Conservation (phyloP, 306 rosid genomes). For the Vicia villosa region DNA sequence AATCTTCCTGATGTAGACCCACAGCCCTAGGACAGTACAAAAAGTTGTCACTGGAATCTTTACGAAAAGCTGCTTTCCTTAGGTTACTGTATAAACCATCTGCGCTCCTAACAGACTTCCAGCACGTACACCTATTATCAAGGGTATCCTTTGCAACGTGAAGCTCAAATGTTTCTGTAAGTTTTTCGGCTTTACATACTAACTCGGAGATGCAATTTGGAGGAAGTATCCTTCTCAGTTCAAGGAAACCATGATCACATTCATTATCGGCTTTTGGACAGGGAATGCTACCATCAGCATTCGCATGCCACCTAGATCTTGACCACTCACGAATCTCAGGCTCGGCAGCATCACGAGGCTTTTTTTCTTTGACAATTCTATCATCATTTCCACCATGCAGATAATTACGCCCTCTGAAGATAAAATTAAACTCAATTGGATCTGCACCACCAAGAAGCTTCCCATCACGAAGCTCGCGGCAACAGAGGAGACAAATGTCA, state of each 20-base stretch:
- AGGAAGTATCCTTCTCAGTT: constrained; percentile 56
- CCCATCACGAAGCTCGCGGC: constrained; percentile 73
- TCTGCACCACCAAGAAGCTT: constrained; percentile 54
- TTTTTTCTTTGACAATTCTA: not conserved
- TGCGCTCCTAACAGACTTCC: constrained; percentile 21
- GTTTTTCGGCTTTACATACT: constrained; percentile 61
- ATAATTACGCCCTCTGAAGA: constrained; percentile 46
- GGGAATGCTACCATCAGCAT: constrained; percentile 65
- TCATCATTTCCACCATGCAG: constrained; percentile 49
- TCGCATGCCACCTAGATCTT: constrained; percentile 56
- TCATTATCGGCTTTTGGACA: constrained; percentile 56
- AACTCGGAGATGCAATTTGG: constrained; percentile 46
- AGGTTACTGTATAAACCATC: constrained; percentile 20
- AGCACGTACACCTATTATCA: constrained; percentile 53
- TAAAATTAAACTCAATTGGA: constrained; percentile 45
- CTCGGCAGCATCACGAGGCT: not conserved
- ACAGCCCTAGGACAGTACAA: constrained; percentile 65
- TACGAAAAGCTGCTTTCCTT: constrained; percentile 72
- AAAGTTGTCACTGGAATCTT: constrained; percentile 61
- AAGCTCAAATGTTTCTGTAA: constrained; percentile 43
- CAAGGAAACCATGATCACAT: constrained; percentile 56
- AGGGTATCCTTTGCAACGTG: constrained; percentile 34
- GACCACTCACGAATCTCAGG: constrained; percentile 33
- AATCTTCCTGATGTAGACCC: constrained; percentile 47
- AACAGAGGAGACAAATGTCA: constrained; percentile 84